These are phyloP conservation scores for Podospora pseudopauciseta DNA, from an alignment of 495 filamentous ascomycete genomes.

Conservation along the genomic window DNA sequence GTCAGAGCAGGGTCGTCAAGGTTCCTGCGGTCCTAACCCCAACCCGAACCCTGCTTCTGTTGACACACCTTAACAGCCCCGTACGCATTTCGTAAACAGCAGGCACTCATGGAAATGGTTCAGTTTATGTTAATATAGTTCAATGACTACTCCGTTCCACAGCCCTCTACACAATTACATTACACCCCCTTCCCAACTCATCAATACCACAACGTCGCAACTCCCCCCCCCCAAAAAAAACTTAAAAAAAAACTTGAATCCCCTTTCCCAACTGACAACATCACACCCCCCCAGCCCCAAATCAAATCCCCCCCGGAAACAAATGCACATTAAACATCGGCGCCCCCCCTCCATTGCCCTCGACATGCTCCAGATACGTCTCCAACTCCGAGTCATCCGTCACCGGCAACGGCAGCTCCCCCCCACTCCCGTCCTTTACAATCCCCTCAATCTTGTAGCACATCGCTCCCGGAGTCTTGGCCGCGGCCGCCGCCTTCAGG, in stretches of 20 bases:
- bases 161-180: no score
- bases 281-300: no score
- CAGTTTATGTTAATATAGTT: no score
- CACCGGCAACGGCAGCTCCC: constrained; percentile 57
- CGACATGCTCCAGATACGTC: constrained; percentile 61
- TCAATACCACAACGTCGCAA: no score
- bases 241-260: no score
- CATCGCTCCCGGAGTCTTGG: constrained; percentile 52
- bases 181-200: no score
- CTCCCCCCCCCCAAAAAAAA: no score
- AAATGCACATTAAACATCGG: constrained; percentile 59
- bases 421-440: constrained; percentile 53
- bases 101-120: no score
- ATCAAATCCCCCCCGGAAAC: constrained; percentile 10
- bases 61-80: no score
- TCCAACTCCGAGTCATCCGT: constrained; percentile 67
- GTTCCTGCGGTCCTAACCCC: not conserved
- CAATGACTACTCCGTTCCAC: no score
- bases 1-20: not conserved
- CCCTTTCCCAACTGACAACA: no score
- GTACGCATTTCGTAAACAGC: no score
- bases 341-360: constrained; percentile 54
- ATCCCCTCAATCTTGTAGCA: constrained; percentile 63
- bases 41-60: not conserved
- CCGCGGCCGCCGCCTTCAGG: constrained; percentile 51